Evolutionary conservation across 139 green algal species (phyloP).

Genomic region (Gonium pectorale): DNA sequence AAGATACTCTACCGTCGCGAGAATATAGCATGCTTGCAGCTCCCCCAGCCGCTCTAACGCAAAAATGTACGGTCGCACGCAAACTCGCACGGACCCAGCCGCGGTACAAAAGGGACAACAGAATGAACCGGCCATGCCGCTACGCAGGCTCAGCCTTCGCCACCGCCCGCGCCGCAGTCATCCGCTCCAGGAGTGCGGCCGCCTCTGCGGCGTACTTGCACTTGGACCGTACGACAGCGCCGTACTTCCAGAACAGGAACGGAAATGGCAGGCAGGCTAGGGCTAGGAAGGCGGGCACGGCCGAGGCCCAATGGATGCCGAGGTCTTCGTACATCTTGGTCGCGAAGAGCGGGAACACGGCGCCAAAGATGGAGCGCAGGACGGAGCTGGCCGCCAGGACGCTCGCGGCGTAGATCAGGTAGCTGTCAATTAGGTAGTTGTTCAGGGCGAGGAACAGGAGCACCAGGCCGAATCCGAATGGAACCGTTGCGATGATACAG

Average conservation of each 20-base stretch:
- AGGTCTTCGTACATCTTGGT: conserved; percentile 3
- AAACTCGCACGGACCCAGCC: too few species aligned
- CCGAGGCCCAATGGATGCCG: conserved; percentile 36
- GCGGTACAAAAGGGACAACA: too few species aligned
- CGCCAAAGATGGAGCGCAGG: conserved; percentile 30
- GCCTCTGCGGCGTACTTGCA: conserved; percentile 30
- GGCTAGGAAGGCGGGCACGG: conserved; percentile 29
- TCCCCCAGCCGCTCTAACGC: too few species aligned
- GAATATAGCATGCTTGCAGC: too few species aligned
- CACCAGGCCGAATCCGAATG: conserved; percentile 44
- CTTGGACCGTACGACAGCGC: background rate
- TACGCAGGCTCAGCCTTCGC: background rate
- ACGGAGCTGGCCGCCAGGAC: conserved; percentile 24
- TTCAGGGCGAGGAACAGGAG: conserved; percentile 8
- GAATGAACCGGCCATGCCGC: too few species aligned
- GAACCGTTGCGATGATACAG: background rate
- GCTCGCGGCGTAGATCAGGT: conserved; percentile 34
- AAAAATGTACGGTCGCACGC: too few species aligned
- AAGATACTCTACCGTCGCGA: too few species aligned
- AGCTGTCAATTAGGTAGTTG: conserved; percentile 34
- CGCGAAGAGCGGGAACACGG: conserved; percentile 35
- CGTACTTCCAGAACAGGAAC: conserved; percentile 28
- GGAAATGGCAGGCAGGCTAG: conserved; percentile 34
- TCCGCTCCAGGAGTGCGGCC: background rate
- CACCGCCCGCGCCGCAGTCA: background rate